These are phyloP conservation scores for Lavandula angustifolia DNA, from an alignment of 257 asterid species.

Conservation along the genomic window DNA sequence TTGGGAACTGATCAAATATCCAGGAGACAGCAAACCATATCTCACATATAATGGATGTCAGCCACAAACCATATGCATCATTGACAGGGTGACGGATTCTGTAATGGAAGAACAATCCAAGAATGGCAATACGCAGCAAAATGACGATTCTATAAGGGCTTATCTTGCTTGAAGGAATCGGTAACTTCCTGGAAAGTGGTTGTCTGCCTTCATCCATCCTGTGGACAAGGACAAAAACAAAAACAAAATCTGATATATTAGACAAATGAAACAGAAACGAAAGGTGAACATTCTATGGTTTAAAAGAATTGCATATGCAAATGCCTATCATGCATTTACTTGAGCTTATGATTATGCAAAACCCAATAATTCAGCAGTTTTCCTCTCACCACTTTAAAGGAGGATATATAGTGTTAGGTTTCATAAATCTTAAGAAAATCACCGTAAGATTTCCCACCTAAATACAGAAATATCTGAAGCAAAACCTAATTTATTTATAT, in stretches of 20 bases:
- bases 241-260: neutral
- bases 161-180: slow-evolving; percentile 88
- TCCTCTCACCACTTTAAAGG: slow-evolving; percentile 13
- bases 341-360: neutral
- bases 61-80: slow-evolving; percentile 93
- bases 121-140: slow-evolving; percentile 71
- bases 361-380: slow-evolving; percentile 1
- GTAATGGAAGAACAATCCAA: slow-evolving; percentile 87
- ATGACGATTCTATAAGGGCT: slow-evolving; percentile 87
- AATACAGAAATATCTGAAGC: neutral
- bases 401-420: neutral
- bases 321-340: neutral
- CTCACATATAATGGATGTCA: slow-evolving; percentile 88
- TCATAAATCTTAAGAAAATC: neutral
- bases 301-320: neutral
- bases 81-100: slow-evolving; percentile 84
- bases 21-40: slow-evolving; percentile 96
- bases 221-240: slow-evolving; percentile 25
- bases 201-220: slow-evolving; percentile 99
- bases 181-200: slow-evolving; percentile 88
- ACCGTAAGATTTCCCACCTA: neutral
- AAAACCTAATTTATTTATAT: neutral
- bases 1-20: slow-evolving; percentile 92
- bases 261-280: slow-evolving; percentile 11
- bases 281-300: slow-evolving; percentile 10